Evolutionary conservation across 1,139 yeast species (phyloP).

Genomic region (Scheffersomyces titani): DNA sequence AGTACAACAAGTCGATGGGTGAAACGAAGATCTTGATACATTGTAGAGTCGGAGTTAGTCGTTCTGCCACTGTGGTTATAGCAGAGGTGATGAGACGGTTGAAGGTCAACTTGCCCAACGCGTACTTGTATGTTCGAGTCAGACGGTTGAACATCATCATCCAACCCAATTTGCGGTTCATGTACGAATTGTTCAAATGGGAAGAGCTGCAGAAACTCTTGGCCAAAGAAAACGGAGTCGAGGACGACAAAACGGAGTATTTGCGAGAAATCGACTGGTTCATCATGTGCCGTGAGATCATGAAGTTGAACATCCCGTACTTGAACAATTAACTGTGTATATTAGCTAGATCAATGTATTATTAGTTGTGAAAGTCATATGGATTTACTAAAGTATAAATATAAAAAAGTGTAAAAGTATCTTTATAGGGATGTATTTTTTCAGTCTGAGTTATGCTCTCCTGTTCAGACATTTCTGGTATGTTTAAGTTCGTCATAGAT

Average conservation of each 20-base stretch:
- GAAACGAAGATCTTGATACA: conserved; percentile 42
- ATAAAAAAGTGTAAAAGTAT: not conserved
- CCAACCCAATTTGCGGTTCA: conserved; percentile 49
- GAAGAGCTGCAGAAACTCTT: conserved; percentile 34
- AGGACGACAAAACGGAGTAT: conserved; percentile 21
- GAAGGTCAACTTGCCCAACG: conserved; percentile 37
- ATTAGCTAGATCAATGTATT: not conserved
- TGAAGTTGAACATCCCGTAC: conserved; percentile 69
- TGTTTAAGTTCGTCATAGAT: no score
- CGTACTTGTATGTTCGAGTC: conserved; percentile 48
- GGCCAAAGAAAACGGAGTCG: conserved; percentile 10
- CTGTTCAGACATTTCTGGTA: no score
- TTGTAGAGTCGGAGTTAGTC: conserved; percentile 53
- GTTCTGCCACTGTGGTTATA: conserved; percentile 52
- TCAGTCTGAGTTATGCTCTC: no score
- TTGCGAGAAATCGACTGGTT: conserved; percentile 86
- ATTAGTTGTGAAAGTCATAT: not conserved
- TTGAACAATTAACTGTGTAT: conserved; percentile 12
- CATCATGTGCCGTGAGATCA: conserved; percentile 82
- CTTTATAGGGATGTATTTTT: not conserved
- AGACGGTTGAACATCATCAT: conserved; percentile 48
- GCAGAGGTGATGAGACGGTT: conserved; percentile 50
- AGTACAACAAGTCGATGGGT: conserved; percentile 27
- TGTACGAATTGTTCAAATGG: conserved; percentile 54
- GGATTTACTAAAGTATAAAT: no score